Conservation (phyloP, 768 basidiomycete genomes). For the Leccinellum luteum region DNA sequence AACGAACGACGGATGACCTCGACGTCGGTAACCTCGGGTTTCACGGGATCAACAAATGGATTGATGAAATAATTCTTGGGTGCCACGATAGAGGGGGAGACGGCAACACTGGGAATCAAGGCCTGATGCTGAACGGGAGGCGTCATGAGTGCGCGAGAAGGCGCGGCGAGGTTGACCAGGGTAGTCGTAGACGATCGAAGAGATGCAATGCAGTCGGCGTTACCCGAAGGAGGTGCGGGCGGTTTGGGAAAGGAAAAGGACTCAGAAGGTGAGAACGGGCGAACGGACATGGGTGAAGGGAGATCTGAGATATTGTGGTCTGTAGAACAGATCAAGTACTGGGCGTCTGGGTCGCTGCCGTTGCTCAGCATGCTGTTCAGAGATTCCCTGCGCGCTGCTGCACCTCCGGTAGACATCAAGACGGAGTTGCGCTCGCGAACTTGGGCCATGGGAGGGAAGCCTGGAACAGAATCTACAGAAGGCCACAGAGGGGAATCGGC, state of each 20-base stretch:
- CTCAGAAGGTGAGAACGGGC: slow-evolving; percentile 66
- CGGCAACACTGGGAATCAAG: neutral
- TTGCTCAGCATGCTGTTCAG: slow-evolving; percentile 39
- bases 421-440: slow-evolving; percentile 38
- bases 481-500: slow-evolving; percentile 18
- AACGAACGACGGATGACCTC: slow-evolving; percentile 58
- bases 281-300: slow-evolving; percentile 57
- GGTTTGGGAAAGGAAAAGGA: slow-evolving; percentile 70
- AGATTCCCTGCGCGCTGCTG: slow-evolving; percentile 34
- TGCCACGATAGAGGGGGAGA: neutral
- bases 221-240: slow-evolving; percentile 28
- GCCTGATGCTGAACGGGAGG: slow-evolving; percentile 11
- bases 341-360: slow-evolving; percentile 35
- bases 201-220: neutral
- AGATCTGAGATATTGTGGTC: slow-evolving; percentile 16
- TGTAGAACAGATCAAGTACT: slow-evolving; percentile 39
- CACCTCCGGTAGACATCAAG: slow-evolving; percentile 24
- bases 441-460: slow-evolving; percentile 55
- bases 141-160: slow-evolving; percentile 15
- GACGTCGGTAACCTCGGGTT: slow-evolving; percentile 36
- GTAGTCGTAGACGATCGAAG: slow-evolving; percentile 16
- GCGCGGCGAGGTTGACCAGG: slow-evolving; percentile 17
- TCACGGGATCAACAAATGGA: slow-evolving; percentile 36
- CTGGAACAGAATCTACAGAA: slow-evolving; percentile 27
- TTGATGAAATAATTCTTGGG: slow-evolving; percentile 18